These are phyloP conservation scores for Fusarium lyarnte DNA, from an alignment of 2,329 filamentous ascomycete genomes.

Conservation along the genomic window DNA sequence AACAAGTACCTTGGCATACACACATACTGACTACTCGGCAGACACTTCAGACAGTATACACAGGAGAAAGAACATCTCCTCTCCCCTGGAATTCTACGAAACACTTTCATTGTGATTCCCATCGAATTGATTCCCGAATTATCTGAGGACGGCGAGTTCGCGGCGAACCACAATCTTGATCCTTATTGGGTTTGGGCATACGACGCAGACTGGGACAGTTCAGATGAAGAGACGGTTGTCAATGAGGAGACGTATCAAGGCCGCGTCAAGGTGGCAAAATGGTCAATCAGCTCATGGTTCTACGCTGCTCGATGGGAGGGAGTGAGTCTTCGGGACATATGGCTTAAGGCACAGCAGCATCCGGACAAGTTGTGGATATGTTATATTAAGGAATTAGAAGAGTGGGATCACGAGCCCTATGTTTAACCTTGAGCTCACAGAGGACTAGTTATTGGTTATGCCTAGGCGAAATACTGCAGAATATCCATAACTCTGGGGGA, in stretches of 20 bases:
- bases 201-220: conserved; percentile 29
- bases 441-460: too few species aligned
- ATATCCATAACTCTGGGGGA: too few species aligned
- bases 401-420: conserved; percentile 34
- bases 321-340: conserved; percentile 28
- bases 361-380: conserved; percentile 26
- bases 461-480: too few species aligned
- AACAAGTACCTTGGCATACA: neutral
- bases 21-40: conserved; percentile 3
- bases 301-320: conserved; percentile 30
- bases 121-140: conserved; percentile 4
- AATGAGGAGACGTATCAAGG: conserved; percentile 27
- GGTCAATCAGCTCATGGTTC: conserved; percentile 31
- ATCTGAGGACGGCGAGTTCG: neutral
- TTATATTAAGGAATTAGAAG: conserved; percentile 16
- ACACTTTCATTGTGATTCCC: conserved; percentile 29
- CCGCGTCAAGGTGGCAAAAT: conserved; percentile 19
- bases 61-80: conserved; percentile 1
- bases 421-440: neutral
- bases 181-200: conserved; percentile 36
- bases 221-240: neutral
- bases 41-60: conserved; percentile 30
- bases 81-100: conserved; percentile 8
- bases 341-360: conserved; percentile 29
- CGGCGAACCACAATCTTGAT: neutral